Evolutionary conservation across 1,284 basidiomycete species (phyloP), one percentile per base, ranked within the genome.

Genomic region (Blastosporella zonata): DNA sequence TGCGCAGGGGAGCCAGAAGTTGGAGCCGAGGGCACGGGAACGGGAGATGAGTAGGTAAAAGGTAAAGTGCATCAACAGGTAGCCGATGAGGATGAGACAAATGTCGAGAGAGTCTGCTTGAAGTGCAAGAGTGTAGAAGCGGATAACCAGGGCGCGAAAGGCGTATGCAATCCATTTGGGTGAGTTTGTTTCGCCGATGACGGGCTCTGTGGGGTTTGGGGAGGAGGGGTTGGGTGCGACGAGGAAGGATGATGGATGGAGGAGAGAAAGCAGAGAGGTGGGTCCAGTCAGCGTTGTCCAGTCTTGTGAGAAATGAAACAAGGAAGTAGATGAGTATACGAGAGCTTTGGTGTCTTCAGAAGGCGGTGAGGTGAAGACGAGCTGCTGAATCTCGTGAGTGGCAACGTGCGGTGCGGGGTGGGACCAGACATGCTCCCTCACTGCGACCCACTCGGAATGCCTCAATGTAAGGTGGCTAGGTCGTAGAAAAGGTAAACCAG

Each of bases 71-170:
- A 99, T 99, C 50, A 98, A 77, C 44, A 96, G 70, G 69, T 99
- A 99, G 22, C 95, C 97, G 4, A 88, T 79, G n/a, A 98, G 81
- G 62, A 99, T 93, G 58, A 98, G 86, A 47, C 96, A 78, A 62
- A 99, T 97, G 68, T 99, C 96, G 18, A 96, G 82, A 2, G 93
- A 94, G 70, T 97, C 93, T 21, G 97, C 94, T 72, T 92, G 92
- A 82, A 90, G 66, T 15, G 90, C 83, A 25, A 97, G 77, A 45
- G 87, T 83, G 79, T 87, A 94, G 74, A 96, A 95, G 13, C 93
- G 82, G 47, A 88, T 62, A 44, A 92, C 79, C 36, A 94, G 75
- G 0, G 89, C 84, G n/a, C 86, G 75, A 10, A 79, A 77, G 3
- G 94, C 93, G 59, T 94, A 93, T 0, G 88, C 84, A 34, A 95